phyloP scores from a whole-genome alignment of 1,284 basidiomycete species.

The Vanrija sp. region DNA sequence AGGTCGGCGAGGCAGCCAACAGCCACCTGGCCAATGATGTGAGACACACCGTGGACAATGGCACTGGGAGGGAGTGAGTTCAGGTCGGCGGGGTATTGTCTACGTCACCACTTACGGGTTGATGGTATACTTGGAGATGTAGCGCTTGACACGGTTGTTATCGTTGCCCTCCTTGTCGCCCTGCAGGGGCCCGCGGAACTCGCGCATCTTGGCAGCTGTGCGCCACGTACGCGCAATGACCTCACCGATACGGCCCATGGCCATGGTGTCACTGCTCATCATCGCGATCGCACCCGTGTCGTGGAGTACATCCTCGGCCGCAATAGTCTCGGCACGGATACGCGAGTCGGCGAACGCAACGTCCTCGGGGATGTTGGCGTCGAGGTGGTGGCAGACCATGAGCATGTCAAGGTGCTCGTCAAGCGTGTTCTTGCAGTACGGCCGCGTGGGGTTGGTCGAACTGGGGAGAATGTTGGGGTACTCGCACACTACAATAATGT shows the following conservation, averaged over 20 bases:
- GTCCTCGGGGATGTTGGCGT: conserved; percentile 86
- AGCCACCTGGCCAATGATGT: conserved; percentile 79
- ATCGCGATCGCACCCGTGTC: conserved; percentile 93
- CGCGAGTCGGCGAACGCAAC: conserved; percentile 95
- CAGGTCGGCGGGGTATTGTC: not conserved
- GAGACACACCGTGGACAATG: conserved; percentile 87
- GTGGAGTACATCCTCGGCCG: conserved; percentile 95
- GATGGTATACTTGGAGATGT: conserved; percentile 94
- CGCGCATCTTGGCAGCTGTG: conserved; percentile 91
- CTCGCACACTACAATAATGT: conserved; percentile 94
- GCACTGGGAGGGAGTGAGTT: conserved; percentile 57
- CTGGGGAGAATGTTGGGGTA: conserved; percentile 89
- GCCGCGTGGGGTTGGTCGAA: conserved; percentile 95
- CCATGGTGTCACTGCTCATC: conserved; percentile 93
- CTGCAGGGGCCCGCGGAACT: conserved; percentile 68
- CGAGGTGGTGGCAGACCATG: conserved; percentile 87
- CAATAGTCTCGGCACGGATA: conserved; percentile 93
- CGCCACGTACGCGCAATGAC: conserved; percentile 92
- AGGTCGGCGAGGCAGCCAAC: conserved; percentile 85
- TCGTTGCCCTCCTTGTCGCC: conserved; percentile 67
- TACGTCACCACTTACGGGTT: conserved; percentile 72
- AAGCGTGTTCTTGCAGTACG: conserved; percentile 85
- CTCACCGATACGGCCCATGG: conserved; percentile 97
- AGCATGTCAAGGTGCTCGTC: conserved; percentile 99
- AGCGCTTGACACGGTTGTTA: conserved; percentile 95